Conservation (phyloP, 75 land plant species). For the Selaginella tamariscina region DNA sequence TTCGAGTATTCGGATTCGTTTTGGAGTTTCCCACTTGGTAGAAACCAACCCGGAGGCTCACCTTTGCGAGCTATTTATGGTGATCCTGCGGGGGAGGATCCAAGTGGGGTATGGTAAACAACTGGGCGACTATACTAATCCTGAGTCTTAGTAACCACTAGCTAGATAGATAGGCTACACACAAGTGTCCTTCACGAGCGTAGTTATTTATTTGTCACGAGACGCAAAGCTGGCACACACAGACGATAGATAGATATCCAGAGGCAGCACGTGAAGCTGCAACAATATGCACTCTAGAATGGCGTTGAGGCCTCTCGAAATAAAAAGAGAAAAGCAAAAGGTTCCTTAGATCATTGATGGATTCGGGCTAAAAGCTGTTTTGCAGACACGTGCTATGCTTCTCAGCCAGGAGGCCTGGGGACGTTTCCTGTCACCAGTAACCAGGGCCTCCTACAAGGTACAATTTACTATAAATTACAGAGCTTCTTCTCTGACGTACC, state of each 20-base stretch:
- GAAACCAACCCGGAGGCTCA: conserved; percentile 30
- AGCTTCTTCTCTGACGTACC: no score
- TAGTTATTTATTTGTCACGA: background rate
- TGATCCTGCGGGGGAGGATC: conserved; percentile 26
- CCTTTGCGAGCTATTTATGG: conserved; percentile 22
- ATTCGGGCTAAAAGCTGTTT: background rate
- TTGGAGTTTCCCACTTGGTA: conserved; percentile 57
- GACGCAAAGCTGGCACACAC: background rate
- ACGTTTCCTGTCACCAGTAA: no score
- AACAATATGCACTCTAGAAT: no score
- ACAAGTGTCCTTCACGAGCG: background rate
- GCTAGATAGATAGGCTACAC: background rate
- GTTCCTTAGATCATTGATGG: no score
- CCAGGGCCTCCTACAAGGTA: no score
- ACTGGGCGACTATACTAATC: no score
- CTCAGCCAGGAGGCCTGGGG: background rate
- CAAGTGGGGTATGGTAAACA: no score
- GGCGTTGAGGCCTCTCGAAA: no score
- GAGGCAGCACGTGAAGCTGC: no score
- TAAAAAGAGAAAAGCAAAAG: no score
- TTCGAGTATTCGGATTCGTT: conserved; percentile 63
- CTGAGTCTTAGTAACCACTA: background rate
- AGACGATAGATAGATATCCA: no score
- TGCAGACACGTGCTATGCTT: background rate
- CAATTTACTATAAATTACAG: no score